Evolutionary conservation across 1,284 basidiomycete species (phyloP), one percentile per base, ranked within the genome.

Genomic region (Spongispora temasekensis): DNA sequence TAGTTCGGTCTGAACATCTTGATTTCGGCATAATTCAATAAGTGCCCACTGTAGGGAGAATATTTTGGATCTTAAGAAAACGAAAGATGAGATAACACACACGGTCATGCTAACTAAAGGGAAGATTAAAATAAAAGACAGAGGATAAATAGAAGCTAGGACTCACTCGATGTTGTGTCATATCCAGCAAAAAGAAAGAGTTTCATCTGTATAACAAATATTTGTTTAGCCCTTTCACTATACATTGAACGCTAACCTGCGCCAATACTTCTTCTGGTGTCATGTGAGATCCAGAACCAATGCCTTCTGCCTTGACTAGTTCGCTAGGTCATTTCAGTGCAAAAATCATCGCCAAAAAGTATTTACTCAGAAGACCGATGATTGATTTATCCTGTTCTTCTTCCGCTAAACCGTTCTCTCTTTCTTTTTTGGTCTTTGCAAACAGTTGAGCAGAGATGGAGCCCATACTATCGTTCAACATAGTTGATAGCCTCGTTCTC

Each of bases 181-280:
- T 79, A 79, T 9, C 79, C 79, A 15, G 79, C 78, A 21, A 79
- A 57, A 46, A 80, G 71, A 2, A 81, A 66, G 0, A 77, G 67
- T 34, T 70, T 79, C 57, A 68, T 62, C 65, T 64, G 17, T 17
- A 35, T 28, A 1, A 15, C 12, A 6, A 15, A 34, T 8, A 7
- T 56, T 51, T 6, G 34, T 52, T 15, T 4, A 27, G 10, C 53
- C 44, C 5, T 6, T 30, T 23, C 42, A 27, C 23, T 40, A 4
- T 19, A n/a, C 31, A 15, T 23, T 51, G 10, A 28, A 13, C 4
- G 28, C 59, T n/a, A 51, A 57, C 65, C 76, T 88, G 85, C 1
- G 88, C 85, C 46, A 87, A 65, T 21, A 93, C 83, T 68, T 94
- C 92, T 23, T 86, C 84, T 10, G 12, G 37, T 21, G 67, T 62